Evolutionary conservation across 345 rosid species (phyloP), one percentile per base, ranked within the genome.

Genomic region (Salix exigua): DNA sequence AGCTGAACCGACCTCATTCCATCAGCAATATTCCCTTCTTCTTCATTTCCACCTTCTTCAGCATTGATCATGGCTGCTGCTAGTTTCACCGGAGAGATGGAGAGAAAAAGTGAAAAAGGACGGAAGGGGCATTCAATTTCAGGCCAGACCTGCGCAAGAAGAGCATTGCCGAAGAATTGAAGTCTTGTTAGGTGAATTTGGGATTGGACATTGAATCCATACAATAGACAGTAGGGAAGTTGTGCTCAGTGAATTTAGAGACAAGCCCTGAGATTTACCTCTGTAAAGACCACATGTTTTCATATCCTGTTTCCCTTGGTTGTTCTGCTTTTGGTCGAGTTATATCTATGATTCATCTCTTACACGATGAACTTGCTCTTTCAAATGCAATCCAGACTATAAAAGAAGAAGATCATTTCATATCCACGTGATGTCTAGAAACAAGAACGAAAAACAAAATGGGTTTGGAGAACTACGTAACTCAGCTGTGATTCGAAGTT

Each of bases 1-100:
- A 84, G 89, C 81, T 88, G 89, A 58, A 90, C 85, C 25, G 85
- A 84, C 75, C 83, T 83, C 89, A 89, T 88, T 11, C 85, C 92
- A 18, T 87, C 86, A 1, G 79, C 77, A 35, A 35, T 35, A 3
- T 75, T 80, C 4, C 81, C 79, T 25, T 84, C 87, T 76, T 84
- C 87, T 35, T 80, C 76, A 21, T 26, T 68, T 13, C 67, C 73
- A 25, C 40, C 51, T 63, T 81, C 76, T 14, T 73, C 80, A 0
- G 74, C 26, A 30, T 46, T 70, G 3, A 48, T 55, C 79, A 78
- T 66, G 12, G 83, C 84, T 7, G 40, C 84, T 1, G 84, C 84
- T 5, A 9, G 65, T 26, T 26, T 40, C 40, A 28, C 26, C 17
- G 75, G 74, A 26, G 44, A 46, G 12, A 48, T 14, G 35, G 51